Conservation (phyloP, 495 filamentous ascomycete species). For the Elaphomyces granulatus region DNA sequence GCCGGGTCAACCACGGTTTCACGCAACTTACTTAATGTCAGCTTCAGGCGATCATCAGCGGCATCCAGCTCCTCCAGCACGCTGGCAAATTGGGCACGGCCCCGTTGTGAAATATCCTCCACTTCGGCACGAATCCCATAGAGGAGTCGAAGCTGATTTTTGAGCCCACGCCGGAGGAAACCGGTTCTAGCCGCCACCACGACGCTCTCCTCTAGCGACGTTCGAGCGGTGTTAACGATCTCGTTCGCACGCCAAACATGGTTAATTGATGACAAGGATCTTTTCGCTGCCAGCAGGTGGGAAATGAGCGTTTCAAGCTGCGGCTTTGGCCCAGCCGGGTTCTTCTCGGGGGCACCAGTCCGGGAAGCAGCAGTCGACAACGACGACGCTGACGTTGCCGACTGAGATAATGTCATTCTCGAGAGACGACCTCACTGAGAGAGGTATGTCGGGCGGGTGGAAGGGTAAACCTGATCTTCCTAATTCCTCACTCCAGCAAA, state of each 20-base stretch:
- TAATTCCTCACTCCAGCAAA: too few relatives aligned
- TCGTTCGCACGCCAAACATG: constrained; percentile 81
- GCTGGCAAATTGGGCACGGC: constrained; percentile 42
- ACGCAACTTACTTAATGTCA: constrained; percentile 54
- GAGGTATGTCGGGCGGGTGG: too few relatives aligned
- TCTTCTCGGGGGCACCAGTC: not conserved
- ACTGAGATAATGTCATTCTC: not conserved
- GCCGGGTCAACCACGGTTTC: constrained; percentile 58
- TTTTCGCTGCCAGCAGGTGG: constrained; percentile 78
- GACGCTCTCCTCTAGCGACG: constrained; percentile 65
- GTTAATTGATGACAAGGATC: constrained; percentile 71
- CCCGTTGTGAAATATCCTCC: constrained; percentile 35
- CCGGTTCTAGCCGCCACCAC: constrained; percentile 61
- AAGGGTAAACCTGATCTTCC: too few relatives aligned
- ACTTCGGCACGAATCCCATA: constrained; percentile 50
- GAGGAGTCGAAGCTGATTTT: constrained; percentile 56
- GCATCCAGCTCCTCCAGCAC: constrained; percentile 59
- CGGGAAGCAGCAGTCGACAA: not conserved
- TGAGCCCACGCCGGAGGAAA: constrained; percentile 59
- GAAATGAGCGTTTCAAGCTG: constrained; percentile 59
- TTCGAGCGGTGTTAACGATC: constrained; percentile 62
- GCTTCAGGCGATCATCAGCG: constrained; percentile 53
- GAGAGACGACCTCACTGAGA: too few relatives aligned
- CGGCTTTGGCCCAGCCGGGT: constrained; percentile 10
- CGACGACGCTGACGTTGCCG: not conserved